phyloP scores from a whole-genome alignment of 129 eudicot species.

The Kitagawia praeruptora region DNA sequence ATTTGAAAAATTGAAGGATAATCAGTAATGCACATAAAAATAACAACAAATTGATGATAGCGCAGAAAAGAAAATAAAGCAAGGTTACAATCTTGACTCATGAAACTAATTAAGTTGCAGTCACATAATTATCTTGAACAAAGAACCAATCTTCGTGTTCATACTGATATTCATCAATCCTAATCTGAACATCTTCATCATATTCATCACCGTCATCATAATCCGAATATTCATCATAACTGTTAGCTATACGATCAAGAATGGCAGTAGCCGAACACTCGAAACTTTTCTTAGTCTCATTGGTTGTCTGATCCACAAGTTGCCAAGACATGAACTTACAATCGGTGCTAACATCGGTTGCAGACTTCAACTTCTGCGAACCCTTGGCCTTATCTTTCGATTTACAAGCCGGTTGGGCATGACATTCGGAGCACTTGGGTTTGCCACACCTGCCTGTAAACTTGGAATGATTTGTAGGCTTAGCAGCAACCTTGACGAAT shows the following conservation, averaged over 20 bases:
- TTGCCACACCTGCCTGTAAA: conserved; percentile 51
- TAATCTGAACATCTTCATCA: not conserved
- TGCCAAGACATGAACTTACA: conserved; percentile 21
- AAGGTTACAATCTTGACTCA: not conserved
- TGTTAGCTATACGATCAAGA: not conserved
- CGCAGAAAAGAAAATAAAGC: not conserved
- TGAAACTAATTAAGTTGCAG: not conserved
- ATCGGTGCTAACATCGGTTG: conserved; percentile 11
- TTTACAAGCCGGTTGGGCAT: conserved; percentile 40
- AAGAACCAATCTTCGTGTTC: not conserved
- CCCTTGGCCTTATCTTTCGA: conserved; percentile 56
- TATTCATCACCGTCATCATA: not conserved
- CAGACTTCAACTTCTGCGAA: conserved; percentile 32
- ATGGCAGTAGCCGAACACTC: not conserved
- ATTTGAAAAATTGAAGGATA: not conserved
- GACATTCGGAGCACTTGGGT: conserved; percentile 42
- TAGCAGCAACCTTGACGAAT: conserved; percentile 37
- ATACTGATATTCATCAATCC: not conserved
- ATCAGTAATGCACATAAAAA: not conserved
- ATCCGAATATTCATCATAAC: not conserved
- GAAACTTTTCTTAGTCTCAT: not conserved
- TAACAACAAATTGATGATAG: not conserved
- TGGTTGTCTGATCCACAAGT: conserved; percentile 17
- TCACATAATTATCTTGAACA: not conserved
- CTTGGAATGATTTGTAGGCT: conserved; percentile 76